Evolutionary conservation across 441 rosid species (phyloP).

Genomic region (Pelargonium citronellum): DNA sequence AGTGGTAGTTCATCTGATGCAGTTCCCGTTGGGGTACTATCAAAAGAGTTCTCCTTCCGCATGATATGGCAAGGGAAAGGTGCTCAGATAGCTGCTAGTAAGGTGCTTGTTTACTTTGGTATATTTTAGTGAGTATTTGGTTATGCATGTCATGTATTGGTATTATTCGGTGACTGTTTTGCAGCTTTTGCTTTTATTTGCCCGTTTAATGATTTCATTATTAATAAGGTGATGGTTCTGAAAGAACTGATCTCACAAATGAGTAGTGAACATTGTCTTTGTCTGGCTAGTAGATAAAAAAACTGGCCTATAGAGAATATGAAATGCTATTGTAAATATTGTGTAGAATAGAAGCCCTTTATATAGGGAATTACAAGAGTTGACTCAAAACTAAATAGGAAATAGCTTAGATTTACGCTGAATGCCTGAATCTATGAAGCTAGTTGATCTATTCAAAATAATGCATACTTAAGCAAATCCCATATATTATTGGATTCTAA

Average conservation of each 20-base stretch:
- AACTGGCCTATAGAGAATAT: not conserved
- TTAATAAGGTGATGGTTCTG: not conserved
- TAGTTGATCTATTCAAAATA: too few species aligned
- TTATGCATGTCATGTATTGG: not conserved
- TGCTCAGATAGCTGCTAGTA: slow-evolving; percentile 73
- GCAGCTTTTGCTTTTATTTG: not conserved
- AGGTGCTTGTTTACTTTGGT: slow-evolving; percentile 41
- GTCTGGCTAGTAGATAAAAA: not conserved
- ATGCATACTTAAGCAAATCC: too few species aligned
- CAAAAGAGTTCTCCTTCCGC: slow-evolving; percentile 64
- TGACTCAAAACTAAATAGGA: too few species aligned
- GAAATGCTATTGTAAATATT: too few species aligned
- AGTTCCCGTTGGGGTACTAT: slow-evolving; percentile 45
- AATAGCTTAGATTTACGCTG: too few species aligned
- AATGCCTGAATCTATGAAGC: too few species aligned
- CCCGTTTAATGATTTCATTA: not conserved
- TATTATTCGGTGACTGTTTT: slow-evolving; percentile 8
- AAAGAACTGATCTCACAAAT: slow-evolving; percentile 2
- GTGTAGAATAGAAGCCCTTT: too few species aligned
- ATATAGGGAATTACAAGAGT: too few species aligned
- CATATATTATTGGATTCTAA: too few species aligned
- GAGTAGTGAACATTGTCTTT: not conserved
- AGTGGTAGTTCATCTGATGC: slow-evolving; percentile 34
- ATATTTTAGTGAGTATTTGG: slow-evolving; percentile 6
- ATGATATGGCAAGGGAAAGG: slow-evolving; percentile 97